Percentiles rank a stretch among this genome's conserved stretches.
phyloP scores from a whole-genome alignment of 2,329 filamentous ascomycete genomes.

The Aspergillus udagawae region DNA sequence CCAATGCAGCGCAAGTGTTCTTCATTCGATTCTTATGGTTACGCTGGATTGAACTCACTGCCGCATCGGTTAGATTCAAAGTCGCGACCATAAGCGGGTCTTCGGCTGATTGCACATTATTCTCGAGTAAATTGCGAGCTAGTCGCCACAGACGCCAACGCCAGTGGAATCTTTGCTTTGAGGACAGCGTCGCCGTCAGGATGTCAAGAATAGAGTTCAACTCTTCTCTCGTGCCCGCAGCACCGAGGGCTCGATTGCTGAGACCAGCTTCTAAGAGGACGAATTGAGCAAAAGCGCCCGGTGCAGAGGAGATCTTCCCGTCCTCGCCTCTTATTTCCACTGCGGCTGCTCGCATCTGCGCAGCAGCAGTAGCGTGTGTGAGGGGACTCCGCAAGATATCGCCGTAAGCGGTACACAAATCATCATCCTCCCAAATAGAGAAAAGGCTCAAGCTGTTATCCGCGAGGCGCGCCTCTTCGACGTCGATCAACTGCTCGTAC shows the following conservation, averaged over 20 bases:
- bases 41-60: conserved; percentile 26
- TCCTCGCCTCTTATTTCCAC: conserved; percentile 23
- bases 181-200: conserved; percentile 26
- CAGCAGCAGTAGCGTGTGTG: conserved; percentile 23
- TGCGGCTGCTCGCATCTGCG: conserved; percentile 29
- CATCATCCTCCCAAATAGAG: conserved; percentile 45
- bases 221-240: conserved; percentile 19
- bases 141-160: conserved; percentile 41
- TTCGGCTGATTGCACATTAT: conserved; percentile 21
- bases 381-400: conserved; percentile 31
- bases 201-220: conserved; percentile 25
- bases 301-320: conserved; percentile 22
- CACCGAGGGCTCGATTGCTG: conserved; percentile 21
- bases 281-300: conserved; percentile 32
- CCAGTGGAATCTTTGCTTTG: conserved; percentile 32
- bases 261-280: conserved; percentile 35
- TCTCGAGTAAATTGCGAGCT: conserved; percentile 29
- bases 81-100: conserved; percentile 17
- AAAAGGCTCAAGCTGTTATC: conserved; percentile 21
- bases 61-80: conserved; percentile 23
- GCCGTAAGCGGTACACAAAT: conserved; percentile 35
- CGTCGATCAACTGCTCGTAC: conserved; percentile 34
- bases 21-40: conserved; percentile 25
- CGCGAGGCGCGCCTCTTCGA: conserved; percentile 31
- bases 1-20: conserved; percentile 24